Percentiles rank a stretch among this genome's conserved stretches.
phyloP scores from a whole-genome alignment of 441 rosid species.

The Syzygium syzygioides region DNA sequence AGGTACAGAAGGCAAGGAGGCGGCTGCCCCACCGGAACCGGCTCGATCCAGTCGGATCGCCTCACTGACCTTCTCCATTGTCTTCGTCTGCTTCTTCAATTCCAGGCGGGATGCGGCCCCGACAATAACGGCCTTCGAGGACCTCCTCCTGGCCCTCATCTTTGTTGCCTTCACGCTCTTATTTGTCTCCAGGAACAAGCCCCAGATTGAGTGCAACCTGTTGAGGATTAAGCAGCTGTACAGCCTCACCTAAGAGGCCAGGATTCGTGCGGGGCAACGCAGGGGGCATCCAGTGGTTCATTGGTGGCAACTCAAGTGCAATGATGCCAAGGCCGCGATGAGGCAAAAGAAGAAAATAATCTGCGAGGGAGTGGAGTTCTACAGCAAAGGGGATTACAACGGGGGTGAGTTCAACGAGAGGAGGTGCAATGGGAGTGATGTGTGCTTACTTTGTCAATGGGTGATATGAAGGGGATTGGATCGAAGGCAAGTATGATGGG shows the following conservation, averaged over 20 bases:
- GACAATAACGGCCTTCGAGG: slow-evolving; percentile 42
- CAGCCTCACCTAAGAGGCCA: slow-evolving; percentile 19
- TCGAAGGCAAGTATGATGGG: too few species aligned
- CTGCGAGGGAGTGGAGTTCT: too few species aligned
- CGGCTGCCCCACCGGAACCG: slow-evolving; percentile 19
- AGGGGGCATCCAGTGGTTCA: too few species aligned
- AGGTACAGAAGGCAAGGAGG: slow-evolving; percentile 18
- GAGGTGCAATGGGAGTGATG: too few species aligned
- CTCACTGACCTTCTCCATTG: slow-evolving; percentile 36
- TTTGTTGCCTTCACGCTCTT: slow-evolving; percentile 70
- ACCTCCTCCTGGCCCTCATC: slow-evolving; percentile 55
- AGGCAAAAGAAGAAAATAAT: too few species aligned
- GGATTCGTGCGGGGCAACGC: too few species aligned
- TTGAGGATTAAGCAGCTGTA: slow-evolving; percentile 31
- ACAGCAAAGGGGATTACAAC: too few species aligned
- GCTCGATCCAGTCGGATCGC: slow-evolving; percentile 34
- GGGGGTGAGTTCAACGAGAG: too few species aligned
- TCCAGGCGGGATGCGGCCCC: slow-evolving; percentile 51
- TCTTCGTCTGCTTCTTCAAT: slow-evolving; percentile 35
- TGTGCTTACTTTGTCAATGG: too few species aligned
- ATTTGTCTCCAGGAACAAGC: slow-evolving; percentile 63
- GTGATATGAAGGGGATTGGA: too few species aligned
- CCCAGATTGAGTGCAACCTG: slow-evolving; percentile 33
- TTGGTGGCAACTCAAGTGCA: too few species aligned
- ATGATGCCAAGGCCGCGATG: too few species aligned